Evolutionary conservation across 306 rosid species (phyloP), one percentile per base, ranked within the genome.

Genomic region (Dalbergia cultrata): DNA sequence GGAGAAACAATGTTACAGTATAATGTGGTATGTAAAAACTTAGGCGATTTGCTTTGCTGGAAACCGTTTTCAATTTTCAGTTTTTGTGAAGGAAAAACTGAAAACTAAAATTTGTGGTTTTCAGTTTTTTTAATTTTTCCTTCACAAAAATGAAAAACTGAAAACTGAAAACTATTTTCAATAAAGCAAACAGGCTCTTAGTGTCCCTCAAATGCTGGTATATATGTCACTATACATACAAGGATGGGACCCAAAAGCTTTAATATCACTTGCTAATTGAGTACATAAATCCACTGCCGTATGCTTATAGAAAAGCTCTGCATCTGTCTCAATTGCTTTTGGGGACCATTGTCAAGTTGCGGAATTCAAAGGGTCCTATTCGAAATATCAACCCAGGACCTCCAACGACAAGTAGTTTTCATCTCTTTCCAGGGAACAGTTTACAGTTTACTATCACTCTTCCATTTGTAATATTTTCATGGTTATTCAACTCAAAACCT

Each of bases 301-400:
- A 33, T 62, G 80, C 21, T 62, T 45, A 47, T 56, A 2, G 13
- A 13, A 26, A 26, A 26, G 49, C 2, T 50, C 16, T 52, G 49
- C 44, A 56, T 37, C 47, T n/a, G 2, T 37, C 5, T 37, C 50
- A 18, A 37, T 50, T 35, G 37, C 17, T 47, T 39, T 39, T 4
- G 10, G 75, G 82, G 75, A 70, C 75, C 86, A 44, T 53, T 62
- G 52, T 49, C 79, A 70, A 77, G 26, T 77, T 70, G 63, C 34
- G 4, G 4, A 31, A 43, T 52, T 26, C 67, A 50, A 49, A 69
- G 78, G 71, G 81, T 56, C 84, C 70, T 56, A 44, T 76, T 57
- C 7, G 11, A 50, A 19, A 13, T 8, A 35, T 44, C 68, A 56
- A 56, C 33, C 21, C 75, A 12, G 61, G 1, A 70, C 26, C 44